Conservation (phyloP, 1,284 basidiomycete species). For the Ceratobasidium sp. region DNA sequence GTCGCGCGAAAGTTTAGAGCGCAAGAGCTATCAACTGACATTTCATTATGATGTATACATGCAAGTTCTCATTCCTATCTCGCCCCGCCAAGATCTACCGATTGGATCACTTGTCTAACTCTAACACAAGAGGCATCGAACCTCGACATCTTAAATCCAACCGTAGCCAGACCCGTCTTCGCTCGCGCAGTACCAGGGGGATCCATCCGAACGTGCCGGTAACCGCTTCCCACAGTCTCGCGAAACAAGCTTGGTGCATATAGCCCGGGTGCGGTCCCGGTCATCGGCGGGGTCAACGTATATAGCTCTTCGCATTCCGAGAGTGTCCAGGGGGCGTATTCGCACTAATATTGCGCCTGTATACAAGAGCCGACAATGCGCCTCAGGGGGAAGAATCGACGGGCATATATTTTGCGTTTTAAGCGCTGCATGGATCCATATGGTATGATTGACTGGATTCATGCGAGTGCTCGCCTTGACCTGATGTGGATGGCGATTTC, state of each 20-base stretch:
- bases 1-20: no score
- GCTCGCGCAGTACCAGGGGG: slow-evolving; percentile 17
- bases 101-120: no score
- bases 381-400: slow-evolving; percentile 1
- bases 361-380: slow-evolving; percentile 24
- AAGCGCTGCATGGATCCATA: background rate
- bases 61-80: no score
- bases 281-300: background rate
- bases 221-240: background rate
- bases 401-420: background rate
- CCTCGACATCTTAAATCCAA: no score
- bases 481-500: slow-evolving; percentile 5
- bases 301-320: background rate
- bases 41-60: no score
- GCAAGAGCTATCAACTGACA: no score
- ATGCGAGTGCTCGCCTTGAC: background rate
- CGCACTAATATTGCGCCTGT: background rate
- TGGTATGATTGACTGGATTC: background rate
- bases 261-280: background rate
- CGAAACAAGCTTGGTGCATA: background rate
- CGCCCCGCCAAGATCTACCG: no score
- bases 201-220: slow-evolving; percentile 7
- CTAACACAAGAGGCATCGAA: no score
- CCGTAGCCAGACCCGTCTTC: no score
- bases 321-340: slow-evolving; percentile 2